These are phyloP conservation scores for Striga asiatica DNA, from an alignment of 257 asterid species.

Conservation along the genomic window DNA sequence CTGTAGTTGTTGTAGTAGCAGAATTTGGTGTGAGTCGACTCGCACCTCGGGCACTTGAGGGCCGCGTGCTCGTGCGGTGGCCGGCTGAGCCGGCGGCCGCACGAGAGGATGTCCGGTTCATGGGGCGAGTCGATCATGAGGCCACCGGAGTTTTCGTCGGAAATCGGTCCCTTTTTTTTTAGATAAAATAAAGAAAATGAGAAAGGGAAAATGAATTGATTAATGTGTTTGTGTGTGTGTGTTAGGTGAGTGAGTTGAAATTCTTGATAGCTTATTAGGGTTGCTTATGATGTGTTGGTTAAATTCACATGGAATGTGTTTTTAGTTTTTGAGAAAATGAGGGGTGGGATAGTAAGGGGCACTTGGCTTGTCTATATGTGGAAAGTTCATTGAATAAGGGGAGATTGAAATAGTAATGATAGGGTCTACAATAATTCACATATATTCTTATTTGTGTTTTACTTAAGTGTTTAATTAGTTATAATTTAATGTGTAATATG, in stretches of 20 bases:
- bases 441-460: too few relatives aligned
- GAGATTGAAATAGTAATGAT: too few relatives aligned
- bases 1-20: conserved; percentile 96
- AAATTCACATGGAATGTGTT: conserved; percentile 2
- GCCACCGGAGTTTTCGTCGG: conserved; percentile 44
- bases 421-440: too few relatives aligned
- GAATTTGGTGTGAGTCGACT: conserved; percentile 87
- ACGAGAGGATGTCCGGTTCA: too few relatives aligned
- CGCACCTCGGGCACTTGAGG: conserved; percentile 81
- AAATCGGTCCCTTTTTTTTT: conserved; percentile 38
- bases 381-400: not conserved
- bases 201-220: not conserved
- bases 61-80: too few relatives aligned
- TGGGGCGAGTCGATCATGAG: conserved; percentile 44
- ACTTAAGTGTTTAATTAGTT: too few relatives aligned
- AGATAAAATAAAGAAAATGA: not conserved
- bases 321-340: not conserved
- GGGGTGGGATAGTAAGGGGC: not conserved
- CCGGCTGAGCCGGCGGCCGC: too few relatives aligned
- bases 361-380: not conserved
- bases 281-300: not conserved
- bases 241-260: too few relatives aligned
- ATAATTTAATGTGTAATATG: too few relatives aligned
- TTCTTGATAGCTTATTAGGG: too few relatives aligned
- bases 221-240: not conserved